A percentile compares a stretch with the other conserved stretches of the same genome.
phyloP scores from a whole-genome alignment of 306 rosid species.

The Quercus berberidifolia region DNA sequence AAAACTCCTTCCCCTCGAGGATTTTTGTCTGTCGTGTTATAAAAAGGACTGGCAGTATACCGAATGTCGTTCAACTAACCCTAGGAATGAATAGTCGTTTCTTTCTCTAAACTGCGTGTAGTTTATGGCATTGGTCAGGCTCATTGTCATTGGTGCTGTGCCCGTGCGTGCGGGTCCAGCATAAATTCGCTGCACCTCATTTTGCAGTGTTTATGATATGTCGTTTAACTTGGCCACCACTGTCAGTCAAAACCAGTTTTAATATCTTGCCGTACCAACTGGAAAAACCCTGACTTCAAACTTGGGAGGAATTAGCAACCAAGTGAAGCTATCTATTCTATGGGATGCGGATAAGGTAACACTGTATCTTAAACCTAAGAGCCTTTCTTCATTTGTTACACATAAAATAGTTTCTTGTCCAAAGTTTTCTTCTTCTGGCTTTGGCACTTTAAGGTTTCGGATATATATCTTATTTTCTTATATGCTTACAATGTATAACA shows the following conservation, averaged over 20 bases:
- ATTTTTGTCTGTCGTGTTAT: too few species aligned
- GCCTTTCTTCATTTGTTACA: neutral
- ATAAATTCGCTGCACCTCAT: too few species aligned
- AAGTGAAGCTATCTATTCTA: neutral
- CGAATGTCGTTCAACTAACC: too few species aligned
- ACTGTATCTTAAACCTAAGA: neutral
- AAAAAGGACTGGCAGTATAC: too few species aligned
- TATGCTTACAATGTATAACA: constrained; percentile 42
- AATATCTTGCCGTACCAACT: neutral
- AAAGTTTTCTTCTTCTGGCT: neutral
- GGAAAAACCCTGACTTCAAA: neutral
- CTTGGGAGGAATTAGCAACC: neutral
- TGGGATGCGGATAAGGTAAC: constrained; percentile 31
- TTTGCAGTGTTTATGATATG: neutral
- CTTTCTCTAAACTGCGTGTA: too few species aligned
- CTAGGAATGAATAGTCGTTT: too few species aligned
- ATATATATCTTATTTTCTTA: neutral
- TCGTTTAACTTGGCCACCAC: neutral
- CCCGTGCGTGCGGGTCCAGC: too few species aligned
- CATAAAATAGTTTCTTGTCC: neutral
- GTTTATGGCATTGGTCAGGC: too few species aligned
- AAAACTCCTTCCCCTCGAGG: too few species aligned
- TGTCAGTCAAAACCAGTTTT: neutral
- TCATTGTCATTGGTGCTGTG: too few species aligned
- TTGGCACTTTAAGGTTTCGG: neutral